Conservation (phyloP, 345 rosid genomes). For the Populus ilicifolia region DNA sequence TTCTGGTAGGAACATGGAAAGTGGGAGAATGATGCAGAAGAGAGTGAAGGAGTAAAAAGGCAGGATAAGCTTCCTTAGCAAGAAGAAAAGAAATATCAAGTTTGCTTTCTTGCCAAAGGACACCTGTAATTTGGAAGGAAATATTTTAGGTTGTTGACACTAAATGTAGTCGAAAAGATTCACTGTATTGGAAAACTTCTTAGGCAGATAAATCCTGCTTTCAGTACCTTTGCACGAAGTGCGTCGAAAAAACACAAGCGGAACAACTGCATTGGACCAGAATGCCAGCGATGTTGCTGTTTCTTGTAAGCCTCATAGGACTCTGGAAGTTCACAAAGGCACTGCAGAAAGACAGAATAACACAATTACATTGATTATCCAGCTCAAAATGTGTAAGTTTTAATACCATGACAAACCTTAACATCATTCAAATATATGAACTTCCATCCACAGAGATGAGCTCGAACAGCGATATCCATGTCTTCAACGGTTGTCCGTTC, state of each 20-base stretch:
- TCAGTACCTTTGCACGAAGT: conserved; percentile 65
- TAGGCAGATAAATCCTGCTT: neutral
- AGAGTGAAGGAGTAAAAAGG: conserved; percentile 95
- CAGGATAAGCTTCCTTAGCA: conserved; percentile 76
- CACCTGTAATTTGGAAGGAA: conserved; percentile 41
- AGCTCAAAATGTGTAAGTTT: neutral
- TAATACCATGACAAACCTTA: conserved; percentile 38
- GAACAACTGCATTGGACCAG: conserved; percentile 94
- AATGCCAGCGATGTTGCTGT: conserved; percentile 97
- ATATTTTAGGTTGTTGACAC: neutral
- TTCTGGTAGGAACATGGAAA: conserved; percentile 88
- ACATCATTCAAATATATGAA: conserved; percentile 81
- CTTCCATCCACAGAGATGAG: conserved; percentile 95
- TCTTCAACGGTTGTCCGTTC: conserved; percentile 91
- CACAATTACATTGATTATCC: neutral
- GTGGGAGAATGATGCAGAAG: conserved; percentile 87
- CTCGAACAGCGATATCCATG: conserved; percentile 93
- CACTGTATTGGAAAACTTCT: neutral
- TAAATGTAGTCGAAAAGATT: neutral
- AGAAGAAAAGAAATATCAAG: conserved; percentile 80
- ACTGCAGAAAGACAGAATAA: conserved; percentile 37
- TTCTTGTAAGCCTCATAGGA: conserved; percentile 93
- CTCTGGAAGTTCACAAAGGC: conserved; percentile 94
- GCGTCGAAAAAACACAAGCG: conserved; percentile 72
- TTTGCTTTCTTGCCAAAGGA: conserved; percentile 69